Conservation (phyloP, 768 basidiomycete genomes). For the Clathrus columnatus region DNA sequence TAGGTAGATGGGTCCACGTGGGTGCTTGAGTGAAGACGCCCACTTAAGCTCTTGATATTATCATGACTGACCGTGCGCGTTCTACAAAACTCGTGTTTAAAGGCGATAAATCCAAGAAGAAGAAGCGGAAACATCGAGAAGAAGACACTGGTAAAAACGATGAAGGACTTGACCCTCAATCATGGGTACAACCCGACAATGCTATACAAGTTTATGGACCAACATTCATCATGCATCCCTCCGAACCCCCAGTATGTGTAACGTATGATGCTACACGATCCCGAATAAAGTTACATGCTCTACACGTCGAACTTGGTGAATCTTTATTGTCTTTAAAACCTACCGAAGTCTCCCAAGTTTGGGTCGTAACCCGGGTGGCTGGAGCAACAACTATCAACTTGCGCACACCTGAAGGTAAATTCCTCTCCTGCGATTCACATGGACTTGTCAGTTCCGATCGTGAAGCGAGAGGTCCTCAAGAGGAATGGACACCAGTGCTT, state of each 20-base stretch:
- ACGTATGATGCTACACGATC: constrained; percentile 73
- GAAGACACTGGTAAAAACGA: constrained; percentile 39
- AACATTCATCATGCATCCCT: constrained; percentile 79
- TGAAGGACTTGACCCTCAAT: constrained; percentile 60
- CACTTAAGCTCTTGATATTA: neutral
- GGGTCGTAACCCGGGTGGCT: constrained; percentile 82
- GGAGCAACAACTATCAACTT: constrained; percentile 80
- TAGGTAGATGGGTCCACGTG: neutral
- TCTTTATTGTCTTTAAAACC: constrained; percentile 58
- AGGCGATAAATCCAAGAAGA: constrained; percentile 79
- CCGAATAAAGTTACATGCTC: constrained; percentile 50
- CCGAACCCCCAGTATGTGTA: constrained; percentile 69
- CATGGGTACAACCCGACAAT: constrained; percentile 71
- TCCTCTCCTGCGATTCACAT: constrained; percentile 79
- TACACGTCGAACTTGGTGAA: constrained; percentile 40
- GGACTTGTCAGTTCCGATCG: constrained; percentile 77
- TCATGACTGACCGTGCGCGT: constrained; percentile 32
- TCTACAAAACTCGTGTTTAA: constrained; percentile 81
- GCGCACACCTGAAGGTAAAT: constrained; percentile 83
- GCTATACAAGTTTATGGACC: constrained; percentile 74
- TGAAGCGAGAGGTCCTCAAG: constrained; percentile 87
- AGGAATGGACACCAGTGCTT: constrained; percentile 86
- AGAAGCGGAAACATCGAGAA: constrained; percentile 51
- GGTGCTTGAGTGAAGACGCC: neutral
- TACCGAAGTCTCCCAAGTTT: constrained; percentile 79